phyloP scores from a whole-genome alignment of 139 green algal species.

The Picocystis salinarum region DNA sequence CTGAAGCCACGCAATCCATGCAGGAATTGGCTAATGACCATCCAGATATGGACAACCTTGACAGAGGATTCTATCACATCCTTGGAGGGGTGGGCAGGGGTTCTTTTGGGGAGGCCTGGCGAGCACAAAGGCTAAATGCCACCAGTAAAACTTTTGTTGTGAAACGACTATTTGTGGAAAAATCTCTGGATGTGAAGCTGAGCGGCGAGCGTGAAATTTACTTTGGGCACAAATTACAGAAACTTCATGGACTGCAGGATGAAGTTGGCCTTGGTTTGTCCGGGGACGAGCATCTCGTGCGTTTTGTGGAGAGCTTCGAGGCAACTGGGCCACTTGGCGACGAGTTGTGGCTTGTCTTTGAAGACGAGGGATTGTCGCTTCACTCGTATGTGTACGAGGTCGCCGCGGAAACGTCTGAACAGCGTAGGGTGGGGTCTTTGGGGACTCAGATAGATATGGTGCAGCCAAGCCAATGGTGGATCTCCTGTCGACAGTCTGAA shows the following conservation, averaged over 20 bases:
- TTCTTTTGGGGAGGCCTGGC: conserved; percentile 48
- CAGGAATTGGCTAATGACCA: too few relatives aligned
- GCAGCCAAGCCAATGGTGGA: conserved; percentile 36
- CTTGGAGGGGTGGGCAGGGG: too few relatives aligned
- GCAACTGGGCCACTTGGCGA: not conserved
- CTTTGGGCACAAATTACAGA: conserved; percentile 35
- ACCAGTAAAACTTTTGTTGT: conserved; percentile 22
- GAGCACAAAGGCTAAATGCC: not conserved
- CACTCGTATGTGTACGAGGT: conserved; percentile 44
- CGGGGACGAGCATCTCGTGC: conserved; percentile 17
- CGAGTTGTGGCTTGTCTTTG: conserved; percentile 19
- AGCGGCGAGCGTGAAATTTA: conserved; percentile 41
- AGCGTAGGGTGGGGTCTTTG: not conserved
- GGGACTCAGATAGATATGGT: conserved; percentile 11
- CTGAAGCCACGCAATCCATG: too few relatives aligned
- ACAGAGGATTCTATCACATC: too few relatives aligned
- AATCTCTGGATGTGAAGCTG: conserved; percentile 16
- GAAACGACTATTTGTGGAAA: conserved; percentile 28
- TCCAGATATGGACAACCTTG: too few relatives aligned
- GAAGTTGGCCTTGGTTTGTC: not conserved
- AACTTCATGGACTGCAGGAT: not conserved
- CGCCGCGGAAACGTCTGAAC: too few relatives aligned
- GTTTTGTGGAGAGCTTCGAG: conserved; percentile 35
- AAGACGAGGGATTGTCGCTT: conserved; percentile 42
- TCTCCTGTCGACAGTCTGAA: conserved; percentile 6